Conservation (phyloP, 176 grass and related monocot species). For the Raddia distichophylla region DNA sequence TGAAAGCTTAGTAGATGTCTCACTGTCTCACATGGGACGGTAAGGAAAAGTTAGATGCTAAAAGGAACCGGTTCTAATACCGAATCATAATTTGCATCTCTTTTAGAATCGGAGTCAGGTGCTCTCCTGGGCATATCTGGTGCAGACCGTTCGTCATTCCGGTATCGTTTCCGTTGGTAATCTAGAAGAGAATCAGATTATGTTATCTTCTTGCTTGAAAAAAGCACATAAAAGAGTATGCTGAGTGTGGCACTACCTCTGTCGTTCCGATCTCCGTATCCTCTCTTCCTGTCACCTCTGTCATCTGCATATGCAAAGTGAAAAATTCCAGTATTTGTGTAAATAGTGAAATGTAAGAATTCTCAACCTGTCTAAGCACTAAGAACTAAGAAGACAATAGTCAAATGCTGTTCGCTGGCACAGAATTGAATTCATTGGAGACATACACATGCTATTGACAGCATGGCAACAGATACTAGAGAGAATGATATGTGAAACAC, state of each 20-base stretch:
- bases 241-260: constrained; percentile 51
- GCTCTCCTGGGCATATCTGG: constrained; percentile 55
- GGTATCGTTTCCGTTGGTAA: constrained; percentile 68
- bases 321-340: constrained; percentile 9
- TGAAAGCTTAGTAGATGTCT: not conserved
- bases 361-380: not conserved
- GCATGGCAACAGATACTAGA: constrained; percentile 4
- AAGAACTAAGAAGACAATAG: not conserved
- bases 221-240: not conserved
- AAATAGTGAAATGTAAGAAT: not conserved
- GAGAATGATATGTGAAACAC: not conserved
- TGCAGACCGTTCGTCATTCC: constrained; percentile 53
- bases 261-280: constrained; percentile 69
- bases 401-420: not conserved
- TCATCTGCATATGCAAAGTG: constrained; percentile 63
- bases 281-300: constrained; percentile 66
- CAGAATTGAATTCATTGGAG: not conserved
- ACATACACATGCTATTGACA: not conserved
- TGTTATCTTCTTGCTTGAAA: constrained; percentile 16
- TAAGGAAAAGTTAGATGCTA: not conserved
- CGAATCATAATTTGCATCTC: constrained; percentile 52
- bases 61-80: constrained; percentile 20
- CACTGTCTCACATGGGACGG: not conserved
- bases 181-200: constrained; percentile 44
- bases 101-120: constrained; percentile 68